Percentiles rank a stretch among this genome's conserved stretches.
Conservation (phyloP, 2,329 filamentous ascomycete genomes). For the Colletotrichum zoysiae region DNA sequence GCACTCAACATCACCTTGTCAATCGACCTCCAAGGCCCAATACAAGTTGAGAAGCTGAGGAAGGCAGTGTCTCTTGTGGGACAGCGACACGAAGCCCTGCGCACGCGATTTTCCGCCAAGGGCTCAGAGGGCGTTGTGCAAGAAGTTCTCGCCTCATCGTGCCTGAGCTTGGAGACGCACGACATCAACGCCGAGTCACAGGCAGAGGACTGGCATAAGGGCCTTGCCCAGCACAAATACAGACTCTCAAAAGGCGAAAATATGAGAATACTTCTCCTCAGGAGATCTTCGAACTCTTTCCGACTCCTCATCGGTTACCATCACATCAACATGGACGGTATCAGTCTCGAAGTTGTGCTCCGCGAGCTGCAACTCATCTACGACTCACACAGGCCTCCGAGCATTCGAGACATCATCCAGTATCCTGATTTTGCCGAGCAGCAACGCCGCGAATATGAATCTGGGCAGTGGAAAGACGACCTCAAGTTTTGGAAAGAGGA, state of each 20-base stretch:
- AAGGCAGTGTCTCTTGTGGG: conserved; percentile 50
- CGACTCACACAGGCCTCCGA: neutral
- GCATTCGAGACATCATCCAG: neutral
- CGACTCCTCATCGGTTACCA: conserved; percentile 1
- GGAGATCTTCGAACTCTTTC: neutral
- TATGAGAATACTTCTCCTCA: conserved; percentile 5
- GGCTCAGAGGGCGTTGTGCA: neutral
- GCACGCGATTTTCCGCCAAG: conserved; percentile 46
- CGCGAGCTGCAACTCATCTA: neutral
- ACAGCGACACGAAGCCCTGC: conserved; percentile 50
- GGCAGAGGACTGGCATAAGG: neutral
- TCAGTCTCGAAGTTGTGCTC: neutral
- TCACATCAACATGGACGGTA: conserved; percentile 17
- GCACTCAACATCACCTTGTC: conserved; percentile 55
- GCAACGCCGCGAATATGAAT: too few species aligned
- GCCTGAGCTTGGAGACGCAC: neutral
- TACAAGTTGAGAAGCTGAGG: conserved; percentile 49
- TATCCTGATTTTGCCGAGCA: neutral
- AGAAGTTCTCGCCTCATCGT: neutral
- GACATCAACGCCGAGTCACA: neutral
- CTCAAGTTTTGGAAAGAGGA: conserved; percentile 6
- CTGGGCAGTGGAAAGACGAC: too few species aligned
- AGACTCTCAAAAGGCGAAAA: neutral
- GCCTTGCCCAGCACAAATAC: neutral
- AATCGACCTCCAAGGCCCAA: conserved; percentile 49